Evolutionary conservation across 1,284 basidiomycete genomes (phyloP).

Genomic region (Rhodotorula sp.): DNA sequence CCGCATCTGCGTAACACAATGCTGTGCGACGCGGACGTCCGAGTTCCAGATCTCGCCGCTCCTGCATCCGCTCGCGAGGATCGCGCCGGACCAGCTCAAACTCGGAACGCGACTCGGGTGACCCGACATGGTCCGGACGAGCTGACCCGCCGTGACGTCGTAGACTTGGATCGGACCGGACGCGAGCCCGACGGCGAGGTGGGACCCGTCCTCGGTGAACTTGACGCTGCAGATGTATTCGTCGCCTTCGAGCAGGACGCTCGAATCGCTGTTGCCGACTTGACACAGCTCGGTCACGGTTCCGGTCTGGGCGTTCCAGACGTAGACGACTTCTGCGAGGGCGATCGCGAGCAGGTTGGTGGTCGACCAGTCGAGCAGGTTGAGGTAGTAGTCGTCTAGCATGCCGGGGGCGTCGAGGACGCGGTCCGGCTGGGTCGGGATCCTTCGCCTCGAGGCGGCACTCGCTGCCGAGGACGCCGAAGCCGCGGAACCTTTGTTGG

Average conservation of each 20-base stretch:
- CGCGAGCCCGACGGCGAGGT: conserved; percentile 81
- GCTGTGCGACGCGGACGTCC: conserved; percentile 79
- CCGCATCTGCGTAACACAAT: conserved; percentile 82
- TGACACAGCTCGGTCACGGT: conserved; percentile 65
- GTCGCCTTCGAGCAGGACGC: conserved; percentile 51
- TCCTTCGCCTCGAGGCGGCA: conserved; percentile 68
- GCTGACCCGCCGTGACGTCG: conserved; percentile 78
- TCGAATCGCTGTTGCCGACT: conserved; percentile 46
- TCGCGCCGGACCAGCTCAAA: conserved; percentile 79
- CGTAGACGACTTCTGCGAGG: conserved; percentile 74
- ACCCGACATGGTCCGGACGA: conserved; percentile 82
- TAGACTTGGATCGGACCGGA: conserved; percentile 91
- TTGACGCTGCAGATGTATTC: conserved; percentile 73
- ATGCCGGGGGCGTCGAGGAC: conserved; percentile 94
- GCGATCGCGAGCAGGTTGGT: conserved; percentile 86
- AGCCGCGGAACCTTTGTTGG: conserved; percentile 45
- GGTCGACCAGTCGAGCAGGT: conserved; percentile 84
- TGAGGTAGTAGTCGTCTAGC: conserved; percentile 96
- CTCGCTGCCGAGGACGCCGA: conserved; percentile 61
- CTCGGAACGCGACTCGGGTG: conserved; percentile 74
- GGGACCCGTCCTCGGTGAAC: conserved; percentile 83
- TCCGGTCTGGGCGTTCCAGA: conserved; percentile 92
- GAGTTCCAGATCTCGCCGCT: conserved; percentile 93
- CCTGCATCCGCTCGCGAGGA: conserved; percentile 80
- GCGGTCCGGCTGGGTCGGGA: conserved; percentile 78